Evolutionary conservation across 2,329 filamentous ascomycete genomes (phyloP).

Genomic region (Lachnellula suecica): DNA sequence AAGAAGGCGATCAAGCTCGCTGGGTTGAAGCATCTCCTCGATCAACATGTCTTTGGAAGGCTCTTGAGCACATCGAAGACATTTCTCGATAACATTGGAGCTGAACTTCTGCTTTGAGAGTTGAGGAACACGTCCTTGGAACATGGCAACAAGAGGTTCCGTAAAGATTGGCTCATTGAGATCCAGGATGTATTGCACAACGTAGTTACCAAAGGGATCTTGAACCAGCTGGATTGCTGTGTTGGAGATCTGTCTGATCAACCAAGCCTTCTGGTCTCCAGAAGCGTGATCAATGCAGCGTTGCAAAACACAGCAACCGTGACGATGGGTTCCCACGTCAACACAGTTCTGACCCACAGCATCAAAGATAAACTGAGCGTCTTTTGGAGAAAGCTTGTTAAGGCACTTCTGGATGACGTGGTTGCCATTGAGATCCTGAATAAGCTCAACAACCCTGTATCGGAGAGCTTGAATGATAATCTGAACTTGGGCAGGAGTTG

Average conservation of each 20-base stretch:
- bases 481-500: constrained; percentile 78
- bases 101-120: constrained; percentile 97
- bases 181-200: constrained; percentile 97
- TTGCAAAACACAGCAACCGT: constrained; percentile 96
- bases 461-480: constrained; percentile 85
- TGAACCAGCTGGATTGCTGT: constrained; percentile 89
- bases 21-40: constrained; percentile 73
- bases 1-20: constrained; percentile 83
- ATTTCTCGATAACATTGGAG: constrained; percentile 98
- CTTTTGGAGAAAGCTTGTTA: constrained; percentile 81
- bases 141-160: constrained; percentile 80
- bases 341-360: constrained; percentile 86
- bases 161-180: constrained; percentile 86
- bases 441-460: constrained; percentile 85
- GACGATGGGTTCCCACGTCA: constrained; percentile 91
- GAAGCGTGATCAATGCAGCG: constrained; percentile 97
- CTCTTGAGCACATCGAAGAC: constrained; percentile 77
- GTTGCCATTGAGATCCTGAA: constrained; percentile 97
- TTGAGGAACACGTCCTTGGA: constrained; percentile 69
- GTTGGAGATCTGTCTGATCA: constrained; percentile 83
- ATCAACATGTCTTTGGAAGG: constrained; percentile 79
- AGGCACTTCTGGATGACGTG: constrained; percentile 99
- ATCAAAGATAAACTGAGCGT: constrained; percentile 96
- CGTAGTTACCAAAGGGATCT: constrained; percentile 97
- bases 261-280: constrained; percentile 80